Base-by-base conservation (phyloP, 108 stramenopile genomes). In the Cylindrotheca fusiformis region DNA sequence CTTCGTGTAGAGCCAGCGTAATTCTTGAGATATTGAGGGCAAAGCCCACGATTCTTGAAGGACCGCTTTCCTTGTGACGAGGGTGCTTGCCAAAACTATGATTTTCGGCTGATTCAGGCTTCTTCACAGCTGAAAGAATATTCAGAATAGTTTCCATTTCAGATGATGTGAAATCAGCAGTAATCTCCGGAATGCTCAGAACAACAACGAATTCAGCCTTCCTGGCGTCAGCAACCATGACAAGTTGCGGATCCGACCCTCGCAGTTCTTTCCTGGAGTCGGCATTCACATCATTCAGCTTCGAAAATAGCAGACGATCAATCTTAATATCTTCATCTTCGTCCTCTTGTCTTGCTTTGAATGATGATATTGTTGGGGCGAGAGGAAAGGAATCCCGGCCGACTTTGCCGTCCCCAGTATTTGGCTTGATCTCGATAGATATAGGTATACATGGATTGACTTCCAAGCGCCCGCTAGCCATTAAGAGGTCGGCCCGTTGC, bases 301-400 rank as follows among this genome's bases (percentile, higher is more conserved):
- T 50, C 17, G 55, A 58, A n/a, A 44, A 54, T 0, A 64, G 56
- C 44, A 75, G 26, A 21, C 55, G 32, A 58, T 78, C 66, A 48
- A 73, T 77, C 25, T 58, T 52, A 36, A 74, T 63, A 27, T 82
- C 82, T 2, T 79, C 76, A 53, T 84, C 86, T 47, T 93, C 88
- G 57, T 74, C 78, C 45, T 86, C 80, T 72, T 93, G 86, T 18
- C 83, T 66, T 24, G 85, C 80, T 53, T 90, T 93, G 47, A 86
- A 80, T 10, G 86, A 83, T 24, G 87, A 85, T 24, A 93, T 75
- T 17, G 83, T 58, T 14, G 85, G 78, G 6, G 85, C 76, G 23
- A 76, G 61, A 8, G 91, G 87, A 61, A 92, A 87, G 18, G 52
- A 41, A n/a, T 66, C 65, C 30, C 65, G 53, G 25, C 65, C 65